Base-by-base conservation (phyloP, 2,329 filamentous ascomycete species). In the Penicillium paneum region DNA sequence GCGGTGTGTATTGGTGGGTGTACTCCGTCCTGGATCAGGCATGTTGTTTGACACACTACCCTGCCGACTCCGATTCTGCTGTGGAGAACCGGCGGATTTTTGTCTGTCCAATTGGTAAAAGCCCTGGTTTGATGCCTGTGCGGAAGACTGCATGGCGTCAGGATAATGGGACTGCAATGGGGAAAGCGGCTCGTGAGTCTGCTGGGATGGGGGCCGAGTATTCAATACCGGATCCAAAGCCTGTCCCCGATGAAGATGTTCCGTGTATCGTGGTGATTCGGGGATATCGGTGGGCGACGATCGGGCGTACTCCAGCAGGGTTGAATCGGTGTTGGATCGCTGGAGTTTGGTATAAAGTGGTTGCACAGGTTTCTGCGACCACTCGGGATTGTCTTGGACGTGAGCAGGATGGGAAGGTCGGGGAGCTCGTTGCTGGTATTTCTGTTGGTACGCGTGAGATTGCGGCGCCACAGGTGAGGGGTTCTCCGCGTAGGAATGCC, bases 1-100 rank as follows among this genome's bases (percentile, higher is more conserved):
- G 54, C 63, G 69, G 26, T 65, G 66, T 44, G 62, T 72, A 59
- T 51, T 64, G 39, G 59, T 77, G 32, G 79, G 78, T 17, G 79
- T 80, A 55, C 69, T 78, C 52, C 78, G 75, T 12, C 78, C 76
- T 52, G 72, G 65, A 58, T 83, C 76, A 24, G 59, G 61, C 63
- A 56, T 62, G 57, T 48, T 58, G 41, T 59, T 56, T 48, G 57
- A 55, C 32, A 65, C 47, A 55, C 64, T 69, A 59, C 55, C 61
- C 45, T 60, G 66, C 41, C 67, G 66, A 55, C 61, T 55, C 21
- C 57, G 45, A 26, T 55, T 57, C 28, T 40, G 49, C 21, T 52
- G 42, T n/a, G 56, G 53, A 5, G 52, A 49, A 52, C 50, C 60
- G 26, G 61, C 41, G 3, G 53, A 42, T 43, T 17, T 41, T 29